Percentiles rank a stretch among this genome's conserved stretches.
These are phyloP conservation scores for Kitagawia praeruptora DNA, from an alignment of 129 eudicot species.

Conservation along the genomic window DNA sequence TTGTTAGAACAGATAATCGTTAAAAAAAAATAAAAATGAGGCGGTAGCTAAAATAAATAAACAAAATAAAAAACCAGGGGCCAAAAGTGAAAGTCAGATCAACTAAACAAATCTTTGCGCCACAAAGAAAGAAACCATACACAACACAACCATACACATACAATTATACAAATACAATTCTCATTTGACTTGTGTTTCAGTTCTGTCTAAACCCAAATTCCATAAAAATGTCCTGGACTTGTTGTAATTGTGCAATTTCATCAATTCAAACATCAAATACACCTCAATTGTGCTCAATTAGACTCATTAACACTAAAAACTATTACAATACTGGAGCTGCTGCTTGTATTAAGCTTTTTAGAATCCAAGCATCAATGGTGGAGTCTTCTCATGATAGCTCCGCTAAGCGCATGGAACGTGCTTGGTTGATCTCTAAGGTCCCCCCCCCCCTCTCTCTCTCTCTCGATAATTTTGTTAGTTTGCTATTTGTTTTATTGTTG, in stretches of 20 bases:
- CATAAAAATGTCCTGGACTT: neutral
- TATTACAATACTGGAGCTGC: neutral
- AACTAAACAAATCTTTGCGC: neutral
- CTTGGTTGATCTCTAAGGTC: conserved; percentile 81
- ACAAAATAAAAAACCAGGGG: neutral
- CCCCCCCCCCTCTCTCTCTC: neutral
- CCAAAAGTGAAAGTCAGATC: neutral
- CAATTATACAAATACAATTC: too few species aligned
- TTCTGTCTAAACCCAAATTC: neutral
- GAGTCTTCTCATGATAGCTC: conserved; percentile 47
- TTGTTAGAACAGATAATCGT: too few species aligned
- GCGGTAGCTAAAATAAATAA: too few species aligned
- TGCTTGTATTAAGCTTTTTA: conserved; percentile 12
- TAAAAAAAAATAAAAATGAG: too few species aligned
- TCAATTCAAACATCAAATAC: neutral
- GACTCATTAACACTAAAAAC: too few species aligned
- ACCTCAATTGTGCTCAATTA: neutral
- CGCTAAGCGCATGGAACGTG: conserved; percentile 68
- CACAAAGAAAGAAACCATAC: neutral
- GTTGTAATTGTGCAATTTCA: conserved; percentile 2
- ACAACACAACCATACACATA: neutral
- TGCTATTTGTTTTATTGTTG: too few species aligned
- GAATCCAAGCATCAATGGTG: conserved; percentile 56
- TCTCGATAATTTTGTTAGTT: neutral
- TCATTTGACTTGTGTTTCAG: neutral